Evolutionary conservation across 129 eudicot species (phyloP), one percentile per base, ranked within the genome.

Genomic region (Kitagawia praeruptora): DNA sequence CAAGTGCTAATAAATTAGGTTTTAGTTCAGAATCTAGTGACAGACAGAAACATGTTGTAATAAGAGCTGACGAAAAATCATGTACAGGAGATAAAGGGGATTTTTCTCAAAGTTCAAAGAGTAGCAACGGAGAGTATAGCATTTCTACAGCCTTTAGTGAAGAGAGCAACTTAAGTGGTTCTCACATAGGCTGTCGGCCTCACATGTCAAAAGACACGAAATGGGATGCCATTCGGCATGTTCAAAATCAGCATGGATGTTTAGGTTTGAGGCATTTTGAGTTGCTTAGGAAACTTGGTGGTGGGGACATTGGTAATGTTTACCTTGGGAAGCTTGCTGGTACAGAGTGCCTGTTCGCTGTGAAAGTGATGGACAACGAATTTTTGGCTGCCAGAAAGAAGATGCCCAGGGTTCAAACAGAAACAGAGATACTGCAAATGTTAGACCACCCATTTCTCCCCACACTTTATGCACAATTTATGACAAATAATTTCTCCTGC

Each of bases 391-490:
- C 82, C 38, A 87, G 84, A 80, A 92, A 89, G 82, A 95, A 95
- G 81, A 76, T 88, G 78, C 42, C 78, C 34, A 86, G 98, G 85
- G 94, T 96, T 83, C 93, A 90, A 86, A 95, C 91, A 1, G 98
- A 95, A 85, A 85, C 81, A 48, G 96, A 92, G 85, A 89, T 92
- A 75, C 76, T 95, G 70, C 94, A 90, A 64, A 86, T 89, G 85
- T 82, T 95, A 79, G 98, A 95, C 81, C 98, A 95, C 85, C 98
- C 98, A n/a, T 95, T 95, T 80, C 96, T 95, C 39, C 98, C 98
- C 38, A 89, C 97, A 1, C 89, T 95, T 16, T 95, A 83, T 89
- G 88, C 93, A 4, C 90, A 92, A 75, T 95, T 95, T 77, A 84
- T 84, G 45, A 85, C 93, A 5, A 89, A 90, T 70, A 95, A 87